Conservation (phyloP, 257 asterid species). For the Solanum peruvianum region DNA sequence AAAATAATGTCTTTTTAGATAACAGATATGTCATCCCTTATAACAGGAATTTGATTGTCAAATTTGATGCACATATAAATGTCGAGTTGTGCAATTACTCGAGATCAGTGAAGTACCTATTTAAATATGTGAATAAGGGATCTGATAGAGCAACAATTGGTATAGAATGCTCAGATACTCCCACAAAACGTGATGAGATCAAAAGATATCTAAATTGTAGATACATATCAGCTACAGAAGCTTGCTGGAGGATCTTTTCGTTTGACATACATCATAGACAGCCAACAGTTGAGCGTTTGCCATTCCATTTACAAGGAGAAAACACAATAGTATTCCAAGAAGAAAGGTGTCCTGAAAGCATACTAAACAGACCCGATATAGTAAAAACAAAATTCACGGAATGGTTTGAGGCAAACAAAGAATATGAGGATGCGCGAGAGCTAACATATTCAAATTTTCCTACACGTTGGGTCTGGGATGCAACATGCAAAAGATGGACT, state of each 20-base stretch:
- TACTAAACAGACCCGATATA: background rate
- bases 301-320: background rate
- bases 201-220: background rate
- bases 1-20: background rate
- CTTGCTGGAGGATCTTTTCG: background rate
- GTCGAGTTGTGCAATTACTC: background rate
- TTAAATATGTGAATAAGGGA: background rate
- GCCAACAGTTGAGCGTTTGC: background rate
- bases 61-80: background rate
- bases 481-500: background rate
- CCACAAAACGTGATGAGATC: background rate
- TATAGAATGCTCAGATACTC: background rate
- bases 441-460: background rate
- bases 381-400: background rate
- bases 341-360: background rate
- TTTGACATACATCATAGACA: background rate
- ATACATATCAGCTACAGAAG: background rate
- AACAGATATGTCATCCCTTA: background rate
- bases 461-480: background rate
- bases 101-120: background rate
- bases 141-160: background rate
- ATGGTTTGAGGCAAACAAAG: conserved; percentile 1
- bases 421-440: background rate
- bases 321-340: background rate
- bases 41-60: background rate